Evolutionary conservation across 345 rosid species (phyloP).

Genomic region (Euclidium syriacum): DNA sequence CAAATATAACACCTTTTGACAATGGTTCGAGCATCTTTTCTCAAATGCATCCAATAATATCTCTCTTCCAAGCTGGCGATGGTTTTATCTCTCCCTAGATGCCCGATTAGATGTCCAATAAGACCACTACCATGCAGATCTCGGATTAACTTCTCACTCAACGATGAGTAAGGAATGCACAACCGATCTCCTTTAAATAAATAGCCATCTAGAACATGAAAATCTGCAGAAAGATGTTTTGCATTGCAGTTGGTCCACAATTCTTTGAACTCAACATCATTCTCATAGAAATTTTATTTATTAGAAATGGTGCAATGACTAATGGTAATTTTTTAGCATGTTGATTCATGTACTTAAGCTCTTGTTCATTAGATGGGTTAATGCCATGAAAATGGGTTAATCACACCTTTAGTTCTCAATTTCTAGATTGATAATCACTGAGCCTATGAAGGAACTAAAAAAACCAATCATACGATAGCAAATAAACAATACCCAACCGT

Average conservation of each 20-base stretch:
- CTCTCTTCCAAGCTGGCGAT: background rate
- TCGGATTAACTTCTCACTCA: background rate
- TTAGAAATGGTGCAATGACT: too few relatives aligned
- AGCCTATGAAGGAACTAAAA: too few relatives aligned
- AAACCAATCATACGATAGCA: too few relatives aligned
- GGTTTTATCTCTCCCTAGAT: background rate
- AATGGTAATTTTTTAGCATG: too few relatives aligned
- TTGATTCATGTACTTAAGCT: too few relatives aligned
- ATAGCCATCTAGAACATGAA: background rate
- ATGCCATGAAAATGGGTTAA: too few relatives aligned
- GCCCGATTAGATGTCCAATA: slow-evolving; percentile 9
- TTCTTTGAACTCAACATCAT: background rate
- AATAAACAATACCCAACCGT: too few relatives aligned
- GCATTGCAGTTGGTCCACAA: background rate
- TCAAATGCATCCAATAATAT: too few relatives aligned
- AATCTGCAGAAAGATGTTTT: background rate
- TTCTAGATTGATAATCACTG: too few relatives aligned
- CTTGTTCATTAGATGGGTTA: too few relatives aligned
- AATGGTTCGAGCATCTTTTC: background rate
- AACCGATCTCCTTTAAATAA: too few relatives aligned
- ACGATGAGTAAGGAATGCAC: background rate
- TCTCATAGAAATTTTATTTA: background rate
- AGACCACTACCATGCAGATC: background rate
- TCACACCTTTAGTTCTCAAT: too few relatives aligned
- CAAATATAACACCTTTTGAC: background rate